phyloP scores from a whole-genome alignment of 306 rosid species.

The Fagus crenata region DNA sequence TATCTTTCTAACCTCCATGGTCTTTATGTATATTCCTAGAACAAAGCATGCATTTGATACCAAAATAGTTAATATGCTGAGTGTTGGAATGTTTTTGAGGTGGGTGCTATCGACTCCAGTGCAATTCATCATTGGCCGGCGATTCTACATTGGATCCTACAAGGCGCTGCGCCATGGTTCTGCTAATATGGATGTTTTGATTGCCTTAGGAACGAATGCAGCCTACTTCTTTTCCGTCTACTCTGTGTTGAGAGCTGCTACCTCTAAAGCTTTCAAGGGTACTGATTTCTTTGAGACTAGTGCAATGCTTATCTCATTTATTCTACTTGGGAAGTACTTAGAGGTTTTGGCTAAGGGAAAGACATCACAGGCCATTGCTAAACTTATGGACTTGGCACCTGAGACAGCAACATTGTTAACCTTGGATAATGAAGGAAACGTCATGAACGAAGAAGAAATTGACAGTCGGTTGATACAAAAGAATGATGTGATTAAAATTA shows the following conservation, averaged over 20 bases:
- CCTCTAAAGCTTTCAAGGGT: conserved; percentile 53
- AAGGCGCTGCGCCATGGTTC: conserved; percentile 65
- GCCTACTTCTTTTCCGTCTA: conserved; percentile 87
- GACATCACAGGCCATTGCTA: conserved; percentile 83
- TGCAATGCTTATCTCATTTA: conserved; percentile 75
- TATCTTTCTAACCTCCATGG: conserved; percentile 78
- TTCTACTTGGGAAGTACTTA: conserved; percentile 75
- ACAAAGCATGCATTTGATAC: conserved; percentile 48
- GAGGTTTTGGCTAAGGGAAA: conserved; percentile 83
- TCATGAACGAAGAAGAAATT: conserved; percentile 49
- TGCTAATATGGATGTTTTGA: conserved; percentile 83
- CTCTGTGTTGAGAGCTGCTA: conserved; percentile 56
- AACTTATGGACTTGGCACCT: conserved; percentile 79
- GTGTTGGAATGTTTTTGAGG: conserved; percentile 57
- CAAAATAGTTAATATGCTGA: conserved; percentile 62
- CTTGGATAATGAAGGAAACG: conserved; percentile 50
- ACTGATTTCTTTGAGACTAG: conserved; percentile 87
- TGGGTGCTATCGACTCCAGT: conserved; percentile 72
- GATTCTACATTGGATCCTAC: conserved; percentile 71
- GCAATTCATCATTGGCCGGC: conserved; percentile 66
- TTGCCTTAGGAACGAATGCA: conserved; percentile 81
- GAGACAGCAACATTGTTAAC: conserved; percentile 57
- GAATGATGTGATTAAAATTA: conserved; percentile 63
- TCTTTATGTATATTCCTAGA: conserved; percentile 69
- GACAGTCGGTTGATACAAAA: conserved; percentile 66